Percentiles rank a stretch among this genome's conserved stretches.
phyloP scores from a whole-genome alignment of 2,329 filamentous ascomycete species.

The Didymella lethalis region DNA sequence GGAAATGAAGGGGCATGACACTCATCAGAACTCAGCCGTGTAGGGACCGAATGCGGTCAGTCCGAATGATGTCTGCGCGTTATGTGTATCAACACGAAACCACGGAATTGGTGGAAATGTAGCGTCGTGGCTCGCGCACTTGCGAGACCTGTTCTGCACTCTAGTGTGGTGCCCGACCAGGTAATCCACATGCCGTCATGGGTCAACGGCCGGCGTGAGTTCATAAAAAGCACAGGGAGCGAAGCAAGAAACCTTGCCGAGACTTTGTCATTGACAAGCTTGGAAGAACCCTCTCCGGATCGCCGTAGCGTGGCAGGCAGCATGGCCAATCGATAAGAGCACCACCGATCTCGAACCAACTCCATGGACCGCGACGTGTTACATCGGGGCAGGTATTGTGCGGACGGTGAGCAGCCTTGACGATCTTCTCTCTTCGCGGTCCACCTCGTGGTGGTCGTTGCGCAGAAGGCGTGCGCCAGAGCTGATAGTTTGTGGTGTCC shows the following conservation, averaged over 20 bases:
- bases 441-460: slow-evolving; percentile 28
- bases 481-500: slow-evolving; percentile 27
- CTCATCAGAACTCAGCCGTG: slow-evolving; percentile 44
- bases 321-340: slow-evolving; percentile 52
- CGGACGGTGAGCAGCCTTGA: slow-evolving; percentile 24
- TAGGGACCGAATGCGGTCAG: slow-evolving; percentile 41
- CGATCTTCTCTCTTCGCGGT: slow-evolving; percentile 31
- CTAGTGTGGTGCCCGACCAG: slow-evolving; percentile 39
- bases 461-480: slow-evolving; percentile 26
- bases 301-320: slow-evolving; percentile 44
- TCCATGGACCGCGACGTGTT: slow-evolving; percentile 34
- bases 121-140: slow-evolving; percentile 19
- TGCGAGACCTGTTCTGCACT: slow-evolving; percentile 30
- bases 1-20: slow-evolving; percentile 52
- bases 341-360: slow-evolving; percentile 31
- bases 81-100: slow-evolving; percentile 50
- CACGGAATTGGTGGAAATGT: slow-evolving; percentile 35
- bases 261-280: slow-evolving; percentile 44
- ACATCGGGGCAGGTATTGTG: slow-evolving; percentile 28
- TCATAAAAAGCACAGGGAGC: slow-evolving; percentile 24
- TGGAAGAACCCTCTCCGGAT: slow-evolving; percentile 45
- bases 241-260: slow-evolving; percentile 41
- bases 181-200: slow-evolving; percentile 43
- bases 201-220: slow-evolving; percentile 17
- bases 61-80: slow-evolving; percentile 46